Conservation (phyloP, 116 monocot species). For the Trichopus zeylanicus region DNA sequence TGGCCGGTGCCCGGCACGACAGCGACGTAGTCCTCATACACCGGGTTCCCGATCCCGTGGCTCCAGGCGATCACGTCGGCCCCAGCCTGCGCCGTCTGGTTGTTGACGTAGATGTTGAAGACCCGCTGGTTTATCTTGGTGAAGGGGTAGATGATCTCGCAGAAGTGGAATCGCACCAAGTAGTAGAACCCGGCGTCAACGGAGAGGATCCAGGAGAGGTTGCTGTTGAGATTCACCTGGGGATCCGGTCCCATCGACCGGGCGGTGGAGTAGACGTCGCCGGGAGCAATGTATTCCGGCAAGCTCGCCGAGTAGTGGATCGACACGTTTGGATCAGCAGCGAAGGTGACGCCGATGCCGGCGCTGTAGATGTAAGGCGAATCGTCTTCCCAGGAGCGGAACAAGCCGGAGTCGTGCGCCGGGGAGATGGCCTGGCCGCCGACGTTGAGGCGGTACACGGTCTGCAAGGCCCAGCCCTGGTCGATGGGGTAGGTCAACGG, state of each 20-base stretch:
- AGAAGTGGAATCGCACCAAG: constrained; percentile 59
- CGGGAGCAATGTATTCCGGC: constrained; percentile 37
- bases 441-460: constrained; percentile 60
- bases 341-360: constrained; percentile 35
- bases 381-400: constrained; percentile 53
- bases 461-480: constrained; percentile 33
- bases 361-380: constrained; percentile 37
- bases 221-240: constrained; percentile 29
- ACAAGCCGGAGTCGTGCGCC: constrained; percentile 28
- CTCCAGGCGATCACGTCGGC: constrained; percentile 60
- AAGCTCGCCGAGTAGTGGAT: constrained; percentile 23
- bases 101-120: constrained; percentile 55
- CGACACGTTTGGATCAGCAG: constrained; percentile 38
- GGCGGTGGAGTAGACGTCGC: constrained; percentile 41
- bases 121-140: constrained; percentile 41
- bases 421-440: constrained; percentile 47
- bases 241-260: constrained; percentile 46
- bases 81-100: constrained; percentile 31
- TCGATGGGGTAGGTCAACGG: constrained; percentile 5
- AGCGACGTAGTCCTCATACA: constrained; percentile 37
- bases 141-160: constrained; percentile 52
- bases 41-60: constrained; percentile 36
- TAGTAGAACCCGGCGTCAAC: constrained; percentile 65
- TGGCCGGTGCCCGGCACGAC: constrained; percentile 2
- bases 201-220: constrained; percentile 49